These are phyloP conservation scores for Colletotrichum sp. DNA, from an alignment of 2,329 filamentous ascomycete species.

Conservation along the genomic window DNA sequence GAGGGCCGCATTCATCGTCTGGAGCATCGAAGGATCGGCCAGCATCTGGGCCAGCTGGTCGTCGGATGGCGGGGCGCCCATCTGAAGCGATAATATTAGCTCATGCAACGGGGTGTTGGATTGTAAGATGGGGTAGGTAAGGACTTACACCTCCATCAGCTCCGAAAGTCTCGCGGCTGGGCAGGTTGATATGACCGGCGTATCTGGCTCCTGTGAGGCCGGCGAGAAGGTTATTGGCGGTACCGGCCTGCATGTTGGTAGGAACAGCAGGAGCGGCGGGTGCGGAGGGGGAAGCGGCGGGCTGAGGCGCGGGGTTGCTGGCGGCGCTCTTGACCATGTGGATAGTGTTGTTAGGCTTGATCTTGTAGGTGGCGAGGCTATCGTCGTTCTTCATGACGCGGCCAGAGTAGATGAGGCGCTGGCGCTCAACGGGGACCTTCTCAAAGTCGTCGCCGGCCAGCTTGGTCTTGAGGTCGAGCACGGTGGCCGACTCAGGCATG, in stretches of 20 bases:
- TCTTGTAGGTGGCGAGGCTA: conserved; percentile 84
- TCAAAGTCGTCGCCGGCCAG: conserved; percentile 82
- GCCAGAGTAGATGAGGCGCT: conserved; percentile 96
- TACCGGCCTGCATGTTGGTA: conserved; percentile 79
- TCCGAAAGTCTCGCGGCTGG: conserved; percentile 87
- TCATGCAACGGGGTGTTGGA: conserved; percentile 4
- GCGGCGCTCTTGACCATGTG: conserved; percentile 96
- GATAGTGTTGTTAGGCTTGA: conserved; percentile 94
- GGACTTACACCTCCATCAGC: conserved; percentile 88
- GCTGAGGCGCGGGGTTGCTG: conserved; percentile 69
- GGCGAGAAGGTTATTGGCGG: conserved; percentile 88
- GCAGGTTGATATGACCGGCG: conserved; percentile 88
- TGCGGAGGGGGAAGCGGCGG: conserved; percentile 44
- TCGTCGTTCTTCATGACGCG: conserved; percentile 96
- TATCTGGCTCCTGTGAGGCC: conserved; percentile 92
- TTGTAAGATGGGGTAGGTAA: background rate
- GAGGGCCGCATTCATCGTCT: conserved; percentile 91
- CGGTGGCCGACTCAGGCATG: conserved; percentile 75
- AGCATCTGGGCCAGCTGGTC: conserved; percentile 87
- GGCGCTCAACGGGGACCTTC: conserved; percentile 84
- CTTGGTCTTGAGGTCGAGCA: conserved; percentile 88
- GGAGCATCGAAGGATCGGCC: conserved; percentile 84
- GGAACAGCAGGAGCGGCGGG: conserved; percentile 67
- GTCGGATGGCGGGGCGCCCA: conserved; percentile 84
- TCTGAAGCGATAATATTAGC: conserved; percentile 56